Percentiles rank a stretch among this genome's conserved stretches.
Conservation (phyloP, 345 rosid genomes). For the Syzygium grande region DNA sequence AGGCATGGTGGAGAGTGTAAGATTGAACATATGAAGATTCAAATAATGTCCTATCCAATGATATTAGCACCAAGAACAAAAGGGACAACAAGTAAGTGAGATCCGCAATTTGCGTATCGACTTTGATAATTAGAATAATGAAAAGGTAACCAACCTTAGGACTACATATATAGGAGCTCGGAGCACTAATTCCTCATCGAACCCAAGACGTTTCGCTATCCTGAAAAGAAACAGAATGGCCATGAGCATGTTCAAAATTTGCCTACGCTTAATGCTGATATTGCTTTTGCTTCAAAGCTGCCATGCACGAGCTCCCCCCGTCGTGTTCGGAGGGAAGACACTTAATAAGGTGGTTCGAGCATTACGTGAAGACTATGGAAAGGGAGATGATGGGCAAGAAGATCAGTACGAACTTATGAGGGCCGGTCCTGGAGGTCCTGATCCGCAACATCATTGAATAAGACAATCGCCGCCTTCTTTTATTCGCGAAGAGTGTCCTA, state of each 20-base stretch:
- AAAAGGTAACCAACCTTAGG: background rate
- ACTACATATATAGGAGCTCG: background rate
- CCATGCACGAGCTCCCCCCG: background rate
- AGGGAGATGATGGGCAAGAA: background rate
- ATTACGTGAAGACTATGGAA: background rate
- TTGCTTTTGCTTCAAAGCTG: background rate
- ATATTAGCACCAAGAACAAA: background rate
- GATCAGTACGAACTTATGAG: background rate
- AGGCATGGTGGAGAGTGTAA: background rate
- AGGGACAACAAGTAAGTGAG: background rate
- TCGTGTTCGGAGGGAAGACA: background rate
- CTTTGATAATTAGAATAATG: too few species aligned
- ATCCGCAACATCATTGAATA: background rate
- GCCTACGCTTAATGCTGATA: background rate
- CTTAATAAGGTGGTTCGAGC: background rate
- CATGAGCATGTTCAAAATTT: background rate
- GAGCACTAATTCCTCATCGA: background rate
- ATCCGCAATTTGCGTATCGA: background rate
- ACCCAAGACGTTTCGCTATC: background rate
- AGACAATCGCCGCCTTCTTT: background rate
- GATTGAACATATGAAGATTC: background rate
- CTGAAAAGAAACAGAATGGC: background rate
- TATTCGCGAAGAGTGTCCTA: background rate
- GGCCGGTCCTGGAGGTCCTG: conserved; percentile 1
- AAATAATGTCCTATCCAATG: background rate